A percentile compares a stretch with the other conserved stretches of the same genome.
phyloP scores from a whole-genome alignment of 495 filamentous ascomycete species.

The Podospora anserina region DNA sequence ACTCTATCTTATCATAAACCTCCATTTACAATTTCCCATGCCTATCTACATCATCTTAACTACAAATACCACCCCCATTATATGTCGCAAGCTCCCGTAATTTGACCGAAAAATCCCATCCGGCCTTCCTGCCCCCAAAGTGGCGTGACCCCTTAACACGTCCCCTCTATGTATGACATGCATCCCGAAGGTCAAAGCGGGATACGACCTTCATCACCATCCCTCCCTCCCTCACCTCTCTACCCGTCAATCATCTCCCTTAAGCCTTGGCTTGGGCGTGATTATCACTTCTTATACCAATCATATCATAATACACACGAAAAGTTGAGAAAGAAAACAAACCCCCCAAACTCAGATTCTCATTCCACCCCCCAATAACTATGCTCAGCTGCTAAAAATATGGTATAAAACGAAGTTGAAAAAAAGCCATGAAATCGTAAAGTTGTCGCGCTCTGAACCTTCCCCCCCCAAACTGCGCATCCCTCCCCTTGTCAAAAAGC shows the following conservation, averaged over 20 bases:
- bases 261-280: neutral
- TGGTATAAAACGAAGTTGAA: neutral
- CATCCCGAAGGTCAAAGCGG: constrained; percentile 9
- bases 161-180: constrained; percentile 1
- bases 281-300: neutral
- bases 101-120: neutral
- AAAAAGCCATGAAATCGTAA: neutral
- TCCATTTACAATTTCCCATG: neutral
- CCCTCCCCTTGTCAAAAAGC: neutral
- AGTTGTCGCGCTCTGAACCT: neutral
- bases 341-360: neutral
- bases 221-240: neutral
- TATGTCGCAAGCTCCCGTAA: neutral
- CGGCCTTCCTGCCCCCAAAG: neutral
- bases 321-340: neutral
- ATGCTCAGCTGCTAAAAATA: neutral
- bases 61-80: neutral
- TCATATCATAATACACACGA: neutral
- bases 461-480: neutral
- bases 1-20: neutral
- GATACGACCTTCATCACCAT: constrained; percentile 7
- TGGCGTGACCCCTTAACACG: neutral
- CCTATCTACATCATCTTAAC: neutral
- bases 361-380: neutral
- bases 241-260: neutral